Evolutionary conservation across 305 asterid species (phyloP), one percentile per base, ranked within the genome.

Genomic region (Solanum chacoense): DNA sequence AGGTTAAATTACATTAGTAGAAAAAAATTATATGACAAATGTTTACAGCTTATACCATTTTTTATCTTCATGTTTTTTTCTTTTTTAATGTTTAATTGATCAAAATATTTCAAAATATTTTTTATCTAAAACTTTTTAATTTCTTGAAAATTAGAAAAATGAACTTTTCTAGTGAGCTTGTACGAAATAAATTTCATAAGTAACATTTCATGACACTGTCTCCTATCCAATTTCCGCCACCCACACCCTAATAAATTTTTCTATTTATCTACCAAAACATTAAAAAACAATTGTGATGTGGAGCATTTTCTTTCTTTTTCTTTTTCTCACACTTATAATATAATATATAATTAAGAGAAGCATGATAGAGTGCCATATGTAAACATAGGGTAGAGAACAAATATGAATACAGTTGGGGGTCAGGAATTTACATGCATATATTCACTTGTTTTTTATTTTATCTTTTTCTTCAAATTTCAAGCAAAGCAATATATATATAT

Each of bases 351-450:
- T 29, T 32, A 74, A 69, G 42, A 34, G 69, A 50, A 20, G 13
- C 37, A 13, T 87, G 89, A 90, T 87, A 72, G 90, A 83, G 88
- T 45, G 92, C 45, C 92, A 89, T 75, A 76, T 90, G 87, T 84
- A 31, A 67, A 74, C 59, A 26, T 20, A 31, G 59, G 40, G 87
- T 34, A 45, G 76, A 80, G 77, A 83, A 13, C 78, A 81, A 34
- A 87, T 34, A 13, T 6, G 12, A 2, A 29, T 72, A 72, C 45
- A 3, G 85, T 87, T 75, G 81, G 86, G 78, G 84, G 72, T 35
- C 38, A 8, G 26, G 26, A 73, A 73, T 73, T 31, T 73, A 31
- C 79, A 73, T 73, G 79, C 79, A 73, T 73, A 16, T 73, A 71
- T 71, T 71, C 22, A 71, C 32, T 71, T 12, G 36, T 31, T 73